Percentiles rank a stretch among this genome's conserved stretches.
Conservation (phyloP, 345 rosid species). For the Aquilaria sinensis region DNA sequence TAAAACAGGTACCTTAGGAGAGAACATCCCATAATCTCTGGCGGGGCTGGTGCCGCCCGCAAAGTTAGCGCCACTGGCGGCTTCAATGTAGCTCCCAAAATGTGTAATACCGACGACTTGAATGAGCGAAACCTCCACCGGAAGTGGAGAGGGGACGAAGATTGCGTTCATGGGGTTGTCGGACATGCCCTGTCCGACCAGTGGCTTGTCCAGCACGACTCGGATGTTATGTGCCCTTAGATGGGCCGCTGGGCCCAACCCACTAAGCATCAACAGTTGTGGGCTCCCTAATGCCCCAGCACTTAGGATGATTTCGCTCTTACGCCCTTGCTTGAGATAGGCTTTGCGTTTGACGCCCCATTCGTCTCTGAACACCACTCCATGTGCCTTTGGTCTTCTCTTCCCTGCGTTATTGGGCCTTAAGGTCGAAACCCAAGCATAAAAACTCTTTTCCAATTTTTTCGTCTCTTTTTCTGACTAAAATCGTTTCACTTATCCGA, state of each 20-base stretch:
- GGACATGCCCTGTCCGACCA: constrained; percentile 68
- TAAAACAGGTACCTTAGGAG: constrained; percentile 29
- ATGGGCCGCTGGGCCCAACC: constrained; percentile 56
- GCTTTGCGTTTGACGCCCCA: constrained; percentile 37
- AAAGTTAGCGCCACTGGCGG: constrained; percentile 49
- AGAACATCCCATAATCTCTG: constrained; percentile 45
- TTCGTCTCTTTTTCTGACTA: too few relatives aligned
- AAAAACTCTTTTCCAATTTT: not conserved
- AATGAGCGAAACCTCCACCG: constrained; percentile 65
- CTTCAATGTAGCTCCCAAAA: constrained; percentile 54
- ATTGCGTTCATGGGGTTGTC: constrained; percentile 78
- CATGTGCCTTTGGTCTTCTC: constrained; percentile 40
- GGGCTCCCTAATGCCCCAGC: constrained; percentile 81
- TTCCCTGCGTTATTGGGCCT: constrained; percentile 5
- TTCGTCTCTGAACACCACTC: constrained; percentile 45
- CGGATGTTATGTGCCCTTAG: constrained; percentile 36
- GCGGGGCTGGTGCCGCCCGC: constrained; percentile 21
- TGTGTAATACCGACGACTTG: constrained; percentile 67
- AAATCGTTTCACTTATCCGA: too few relatives aligned
- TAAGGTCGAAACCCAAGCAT: not conserved
- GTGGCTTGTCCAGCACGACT: constrained; percentile 46
- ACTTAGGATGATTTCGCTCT: constrained; percentile 46
- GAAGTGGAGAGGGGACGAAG: constrained; percentile 55
- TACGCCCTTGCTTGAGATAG: constrained; percentile 30
- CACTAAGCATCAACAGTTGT: constrained; percentile 64